Percentiles rank a stretch among this genome's conserved stretches.
Evolutionary conservation across 176 grass and related monocot species (phyloP).

Genomic region (Cenchrus americanus): DNA sequence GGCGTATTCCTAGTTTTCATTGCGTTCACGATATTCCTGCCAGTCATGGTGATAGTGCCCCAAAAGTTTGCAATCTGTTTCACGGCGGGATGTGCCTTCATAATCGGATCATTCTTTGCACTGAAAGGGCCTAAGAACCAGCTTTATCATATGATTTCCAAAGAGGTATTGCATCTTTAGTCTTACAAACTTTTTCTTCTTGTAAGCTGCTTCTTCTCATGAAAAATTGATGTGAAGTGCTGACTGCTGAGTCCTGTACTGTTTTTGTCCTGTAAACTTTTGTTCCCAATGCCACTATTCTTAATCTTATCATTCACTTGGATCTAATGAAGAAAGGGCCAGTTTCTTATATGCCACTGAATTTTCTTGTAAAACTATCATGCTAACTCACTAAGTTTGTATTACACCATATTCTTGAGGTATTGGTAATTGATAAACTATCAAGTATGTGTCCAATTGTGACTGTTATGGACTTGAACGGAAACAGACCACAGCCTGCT

Average conservation of each 20-base stretch:
- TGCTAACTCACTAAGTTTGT: neutral
- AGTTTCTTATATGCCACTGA: neutral
- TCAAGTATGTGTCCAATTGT: conserved; percentile 11
- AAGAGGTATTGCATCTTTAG: conserved; percentile 65
- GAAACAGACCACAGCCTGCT: neutral
- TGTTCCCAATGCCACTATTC: conserved; percentile 20
- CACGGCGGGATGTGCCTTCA: conserved; percentile 79
- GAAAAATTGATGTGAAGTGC: neutral
- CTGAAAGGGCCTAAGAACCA: conserved; percentile 94
- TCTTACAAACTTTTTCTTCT: neutral
- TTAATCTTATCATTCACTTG: neutral
- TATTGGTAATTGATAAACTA: conserved; percentile 12
- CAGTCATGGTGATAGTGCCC: conserved; percentile 92
- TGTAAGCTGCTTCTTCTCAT: neutral
- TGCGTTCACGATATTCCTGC: conserved; percentile 93
- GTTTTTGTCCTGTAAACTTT: neutral
- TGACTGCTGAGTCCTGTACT: neutral
- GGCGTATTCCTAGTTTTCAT: conserved; percentile 91
- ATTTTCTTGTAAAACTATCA: neutral
- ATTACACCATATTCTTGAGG: neutral
- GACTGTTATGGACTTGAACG: neutral
- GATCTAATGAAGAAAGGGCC: neutral
- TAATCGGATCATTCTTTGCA: conserved; percentile 97
- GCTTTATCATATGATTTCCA: conserved; percentile 88
- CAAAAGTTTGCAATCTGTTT: conserved; percentile 98